phyloP scores from a whole-genome alignment of 1,284 basidiomycete species.

The Apiotrichum laibachii region DNA sequence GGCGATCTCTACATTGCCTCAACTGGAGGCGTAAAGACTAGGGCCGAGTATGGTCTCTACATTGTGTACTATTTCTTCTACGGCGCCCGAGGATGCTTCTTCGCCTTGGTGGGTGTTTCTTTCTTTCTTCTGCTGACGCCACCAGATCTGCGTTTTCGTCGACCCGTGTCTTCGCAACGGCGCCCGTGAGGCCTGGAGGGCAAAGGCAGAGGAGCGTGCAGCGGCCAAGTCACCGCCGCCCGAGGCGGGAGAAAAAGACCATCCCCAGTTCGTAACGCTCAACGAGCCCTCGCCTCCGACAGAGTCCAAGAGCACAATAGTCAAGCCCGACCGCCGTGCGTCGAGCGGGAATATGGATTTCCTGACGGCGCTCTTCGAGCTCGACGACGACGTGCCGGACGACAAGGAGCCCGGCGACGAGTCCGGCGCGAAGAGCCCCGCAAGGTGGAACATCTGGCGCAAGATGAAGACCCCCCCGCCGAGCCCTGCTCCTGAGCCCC shows the following conservation, averaged over 20 bases:
- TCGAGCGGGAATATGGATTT: constrained; percentile 13
- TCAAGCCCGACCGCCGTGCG: background rate
- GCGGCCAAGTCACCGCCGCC: background rate
- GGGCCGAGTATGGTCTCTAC: constrained; percentile 19
- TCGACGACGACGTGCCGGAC: background rate
- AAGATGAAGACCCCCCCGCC: background rate
- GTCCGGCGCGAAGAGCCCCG: background rate
- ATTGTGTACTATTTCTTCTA: constrained; percentile 24
- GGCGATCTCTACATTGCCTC: constrained; percentile 22
- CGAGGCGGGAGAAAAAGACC: background rate
- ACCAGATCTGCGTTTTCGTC: constrained; percentile 14
- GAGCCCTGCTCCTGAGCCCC: background rate
- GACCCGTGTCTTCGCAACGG: constrained; percentile 19
- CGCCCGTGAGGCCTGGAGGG: constrained; percentile 9
- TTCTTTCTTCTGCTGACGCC: background rate
- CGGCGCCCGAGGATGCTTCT: constrained; percentile 17
- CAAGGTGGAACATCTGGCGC: background rate
- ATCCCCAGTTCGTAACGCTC: background rate
- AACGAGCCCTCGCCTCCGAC: background rate
- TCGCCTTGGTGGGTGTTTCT: constrained; percentile 11
- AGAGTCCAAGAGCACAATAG: background rate
- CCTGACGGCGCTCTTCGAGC: constrained; percentile 15
- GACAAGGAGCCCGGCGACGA: background rate
- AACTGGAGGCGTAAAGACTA: constrained; percentile 11
- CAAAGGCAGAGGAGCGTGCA: background rate